A percentile compares a stretch with the other conserved stretches of the same genome.
Conservation (phyloP, 176 grass and related monocot species). For the Triticum dicoccoides region DNA sequence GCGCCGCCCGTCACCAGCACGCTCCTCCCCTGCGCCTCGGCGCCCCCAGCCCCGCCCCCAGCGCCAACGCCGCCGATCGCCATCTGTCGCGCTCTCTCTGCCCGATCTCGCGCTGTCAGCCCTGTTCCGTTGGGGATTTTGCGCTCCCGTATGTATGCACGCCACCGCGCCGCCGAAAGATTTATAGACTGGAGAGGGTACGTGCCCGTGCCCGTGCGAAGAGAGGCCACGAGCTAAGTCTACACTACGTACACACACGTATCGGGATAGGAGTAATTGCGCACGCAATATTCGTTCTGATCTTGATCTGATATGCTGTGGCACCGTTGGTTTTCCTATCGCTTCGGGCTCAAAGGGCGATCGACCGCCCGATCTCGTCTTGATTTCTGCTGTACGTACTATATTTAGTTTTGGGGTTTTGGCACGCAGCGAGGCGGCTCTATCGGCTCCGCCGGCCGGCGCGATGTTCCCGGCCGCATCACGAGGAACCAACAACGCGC, state of each 20-base stretch:
- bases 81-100: background rate
- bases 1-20: constrained; percentile 90
- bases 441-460: background rate
- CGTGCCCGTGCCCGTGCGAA: background rate
- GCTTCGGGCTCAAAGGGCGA: too few relatives aligned
- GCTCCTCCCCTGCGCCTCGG: background rate
- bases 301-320: background rate
- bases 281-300: background rate
- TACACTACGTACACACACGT: background rate
- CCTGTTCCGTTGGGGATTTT: background rate
- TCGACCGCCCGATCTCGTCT: too few relatives aligned
- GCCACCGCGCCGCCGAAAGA: too few relatives aligned
- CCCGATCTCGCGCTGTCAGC: background rate
- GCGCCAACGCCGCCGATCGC: constrained; percentile 28
- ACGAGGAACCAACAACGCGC: background rate
- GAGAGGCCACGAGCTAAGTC: background rate
- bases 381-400: too few relatives aligned
- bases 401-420: background rate
- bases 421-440: background rate
- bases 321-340: too few relatives aligned
- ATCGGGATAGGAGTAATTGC: too few relatives aligned
- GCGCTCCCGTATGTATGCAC: background rate
- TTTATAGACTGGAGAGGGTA: too few relatives aligned
- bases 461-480: background rate
- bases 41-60: background rate